Conservation (phyloP, 2,329 filamentous ascomycete species). For the Pseudodiploospora longispora region DNA sequence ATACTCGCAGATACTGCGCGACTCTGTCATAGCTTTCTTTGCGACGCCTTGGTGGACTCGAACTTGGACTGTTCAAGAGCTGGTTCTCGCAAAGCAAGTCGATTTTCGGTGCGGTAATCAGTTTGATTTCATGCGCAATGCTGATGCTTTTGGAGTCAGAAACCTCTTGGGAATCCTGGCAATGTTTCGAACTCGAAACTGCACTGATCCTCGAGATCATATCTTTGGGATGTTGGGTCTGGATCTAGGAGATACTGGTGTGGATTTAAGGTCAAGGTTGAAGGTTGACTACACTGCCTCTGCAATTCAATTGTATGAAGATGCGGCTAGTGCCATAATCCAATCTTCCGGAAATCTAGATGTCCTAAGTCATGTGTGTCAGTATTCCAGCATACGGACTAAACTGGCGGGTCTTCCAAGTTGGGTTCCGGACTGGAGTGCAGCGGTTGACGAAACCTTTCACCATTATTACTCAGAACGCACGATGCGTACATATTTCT, state of each 20-base stretch:
- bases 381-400: not conserved
- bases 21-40: not conserved
- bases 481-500: not conserved
- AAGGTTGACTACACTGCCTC: not conserved
- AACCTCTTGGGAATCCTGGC: not conserved
- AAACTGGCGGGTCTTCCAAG: not conserved
- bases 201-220: not conserved
- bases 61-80: not conserved
- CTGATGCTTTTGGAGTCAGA: not conserved
- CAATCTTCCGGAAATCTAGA: not conserved
- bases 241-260: not conserved
- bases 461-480: not conserved
- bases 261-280: not conserved
- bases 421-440: not conserved
- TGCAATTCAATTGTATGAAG: not conserved
- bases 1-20: not conserved
- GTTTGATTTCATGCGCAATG: not conserved
- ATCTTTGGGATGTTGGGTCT: not conserved
- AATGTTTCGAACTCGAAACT: not conserved
- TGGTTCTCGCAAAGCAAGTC: not conserved
- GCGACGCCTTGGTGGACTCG: not conserved
- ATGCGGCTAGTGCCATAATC: not conserved
- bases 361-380: not conserved
- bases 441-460: not conserved
- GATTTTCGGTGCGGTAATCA: not conserved